Percentiles rank a stretch among this genome's conserved stretches.
phyloP scores from a whole-genome alignment of 2,329 filamentous ascomycete genomes.

The Seiridium unicorne region DNA sequence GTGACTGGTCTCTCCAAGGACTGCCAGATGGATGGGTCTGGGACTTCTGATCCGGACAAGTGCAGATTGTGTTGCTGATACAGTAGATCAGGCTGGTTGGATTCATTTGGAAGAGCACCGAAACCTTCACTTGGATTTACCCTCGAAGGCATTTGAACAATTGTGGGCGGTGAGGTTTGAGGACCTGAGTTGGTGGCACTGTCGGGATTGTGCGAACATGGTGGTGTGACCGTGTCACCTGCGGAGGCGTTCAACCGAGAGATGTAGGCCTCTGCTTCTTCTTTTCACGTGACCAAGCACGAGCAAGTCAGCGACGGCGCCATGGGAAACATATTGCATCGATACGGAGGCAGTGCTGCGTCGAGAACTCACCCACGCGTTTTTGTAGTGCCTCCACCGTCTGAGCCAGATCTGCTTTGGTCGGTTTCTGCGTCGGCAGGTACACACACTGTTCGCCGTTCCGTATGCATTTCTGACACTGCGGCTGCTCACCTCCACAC shows the following conservation, averaged over 20 bases:
- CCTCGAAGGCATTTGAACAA: background rate
- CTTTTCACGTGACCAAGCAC: background rate
- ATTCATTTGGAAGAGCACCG: background rate
- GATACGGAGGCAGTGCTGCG: background rate
- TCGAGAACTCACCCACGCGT: background rate
- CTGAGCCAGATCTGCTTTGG: conserved; percentile 5
- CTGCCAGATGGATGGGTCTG: background rate
- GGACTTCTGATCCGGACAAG: background rate
- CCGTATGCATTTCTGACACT: background rate
- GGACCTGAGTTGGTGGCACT: background rate
- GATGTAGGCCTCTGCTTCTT: conserved; percentile 4
- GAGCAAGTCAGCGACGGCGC: background rate
- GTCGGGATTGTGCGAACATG: background rate
- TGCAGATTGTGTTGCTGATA: background rate
- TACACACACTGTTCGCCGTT: conserved; percentile 1
- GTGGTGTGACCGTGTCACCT: background rate
- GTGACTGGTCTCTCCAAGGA: background rate
- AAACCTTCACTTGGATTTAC: background rate
- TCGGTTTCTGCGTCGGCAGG: conserved; percentile 4
- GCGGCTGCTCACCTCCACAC: conserved; percentile 4
- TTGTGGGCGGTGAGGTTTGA: background rate
- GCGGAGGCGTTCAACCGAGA: background rate
- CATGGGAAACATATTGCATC: background rate
- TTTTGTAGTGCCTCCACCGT: conserved; percentile 1
- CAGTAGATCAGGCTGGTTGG: background rate